These are phyloP conservation scores for Botrytis byssoidea DNA, from an alignment of 2,329 filamentous ascomycete genomes.

Conservation along the genomic window DNA sequence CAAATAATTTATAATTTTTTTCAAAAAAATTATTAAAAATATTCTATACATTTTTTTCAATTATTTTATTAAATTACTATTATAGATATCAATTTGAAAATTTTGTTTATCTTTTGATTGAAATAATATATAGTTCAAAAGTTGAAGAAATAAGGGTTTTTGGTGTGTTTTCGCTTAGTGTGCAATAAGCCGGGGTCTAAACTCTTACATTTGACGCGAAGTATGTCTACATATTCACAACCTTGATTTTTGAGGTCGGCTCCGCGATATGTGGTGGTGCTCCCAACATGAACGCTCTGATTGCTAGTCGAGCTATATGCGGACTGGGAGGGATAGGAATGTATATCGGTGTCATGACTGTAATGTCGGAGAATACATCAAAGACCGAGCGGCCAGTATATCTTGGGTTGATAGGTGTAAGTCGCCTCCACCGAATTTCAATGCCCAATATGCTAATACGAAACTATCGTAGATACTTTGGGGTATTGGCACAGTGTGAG, in stretches of 20 bases:
- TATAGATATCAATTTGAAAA: too few relatives aligned
- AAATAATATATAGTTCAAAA: too few relatives aligned
- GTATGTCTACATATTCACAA: slow-evolving; percentile 26
- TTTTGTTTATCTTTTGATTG: too few relatives aligned
- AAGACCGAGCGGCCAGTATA: slow-evolving; percentile 34
- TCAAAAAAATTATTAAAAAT: too few relatives aligned
- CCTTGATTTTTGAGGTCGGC: slow-evolving; percentile 30
- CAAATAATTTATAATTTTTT: too few relatives aligned
- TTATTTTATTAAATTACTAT: too few relatives aligned
- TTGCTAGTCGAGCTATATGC: slow-evolving; percentile 44
- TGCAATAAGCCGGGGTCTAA: too few relatives aligned
- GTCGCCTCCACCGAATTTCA: background rate
- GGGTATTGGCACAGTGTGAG: slow-evolving; percentile 4
- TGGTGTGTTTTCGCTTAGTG: too few relatives aligned
- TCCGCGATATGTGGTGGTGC: slow-evolving; percentile 35
- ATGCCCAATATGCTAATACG: background rate
- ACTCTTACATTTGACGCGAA: slow-evolving; percentile 32
- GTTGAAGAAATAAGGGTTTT: too few relatives aligned
- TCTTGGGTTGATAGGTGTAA: background rate
- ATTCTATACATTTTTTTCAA: too few relatives aligned
- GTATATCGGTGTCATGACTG: slow-evolving; percentile 42
- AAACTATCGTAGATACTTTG: background rate
- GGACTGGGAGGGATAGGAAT: slow-evolving; percentile 42
- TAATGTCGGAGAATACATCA: slow-evolving; percentile 40
- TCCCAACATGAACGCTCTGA: slow-evolving; percentile 43